Conservation (phyloP, 2,329 filamentous ascomycete genomes). For the Pseudopithomyces chartarum region DNA sequence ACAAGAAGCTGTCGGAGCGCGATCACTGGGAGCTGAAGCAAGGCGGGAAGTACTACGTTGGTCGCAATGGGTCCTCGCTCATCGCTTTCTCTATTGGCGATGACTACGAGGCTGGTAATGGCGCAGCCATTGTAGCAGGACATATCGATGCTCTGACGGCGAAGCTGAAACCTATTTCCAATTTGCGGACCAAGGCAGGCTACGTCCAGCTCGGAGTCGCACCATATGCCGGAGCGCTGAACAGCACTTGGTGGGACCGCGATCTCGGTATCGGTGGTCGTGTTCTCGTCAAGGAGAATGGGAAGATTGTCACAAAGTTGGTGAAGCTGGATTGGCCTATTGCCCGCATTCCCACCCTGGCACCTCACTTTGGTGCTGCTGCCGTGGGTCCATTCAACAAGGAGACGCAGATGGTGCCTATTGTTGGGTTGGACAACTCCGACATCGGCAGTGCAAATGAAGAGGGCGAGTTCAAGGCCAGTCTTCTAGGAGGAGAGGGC, state of each 20-base stretch:
- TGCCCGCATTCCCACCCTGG: conserved; percentile 87
- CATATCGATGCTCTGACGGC: conserved; percentile 93
- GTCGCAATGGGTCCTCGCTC: conserved; percentile 82
- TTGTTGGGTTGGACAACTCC: conserved; percentile 84
- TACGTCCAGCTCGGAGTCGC: conserved; percentile 90
- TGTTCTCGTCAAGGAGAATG: conserved; percentile 79
- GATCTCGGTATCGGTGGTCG: conserved; percentile 90
- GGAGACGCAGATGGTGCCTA: conserved; percentile 93
- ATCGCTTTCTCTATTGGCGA: conserved; percentile 85
- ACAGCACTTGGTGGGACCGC: conserved; percentile 94
- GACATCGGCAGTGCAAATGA: conserved; percentile 53
- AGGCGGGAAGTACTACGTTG: conserved; percentile 88
- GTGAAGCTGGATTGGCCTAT: conserved; percentile 94
- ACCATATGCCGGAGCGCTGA: conserved; percentile 87
- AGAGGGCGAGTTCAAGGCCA: conserved; percentile 46
- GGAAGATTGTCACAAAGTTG: conserved; percentile 79
- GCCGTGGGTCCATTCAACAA: conserved; percentile 72
- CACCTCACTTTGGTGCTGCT: conserved; percentile 87
- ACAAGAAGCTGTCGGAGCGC: conserved; percentile 77
- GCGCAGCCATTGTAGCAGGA: conserved; percentile 84
- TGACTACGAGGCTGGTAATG: conserved; percentile 82
- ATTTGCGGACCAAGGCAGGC: conserved; percentile 80
- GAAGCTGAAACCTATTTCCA: conserved; percentile 87
- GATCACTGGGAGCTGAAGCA: conserved; percentile 79
- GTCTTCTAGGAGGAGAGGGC: conserved; percentile 63